A percentile compares a stretch with the other conserved stretches of the same genome.
These are phyloP conservation scores for Lasiosphaeria miniovina DNA, from an alignment of 495 filamentous ascomycete species.

Conservation along the genomic window DNA sequence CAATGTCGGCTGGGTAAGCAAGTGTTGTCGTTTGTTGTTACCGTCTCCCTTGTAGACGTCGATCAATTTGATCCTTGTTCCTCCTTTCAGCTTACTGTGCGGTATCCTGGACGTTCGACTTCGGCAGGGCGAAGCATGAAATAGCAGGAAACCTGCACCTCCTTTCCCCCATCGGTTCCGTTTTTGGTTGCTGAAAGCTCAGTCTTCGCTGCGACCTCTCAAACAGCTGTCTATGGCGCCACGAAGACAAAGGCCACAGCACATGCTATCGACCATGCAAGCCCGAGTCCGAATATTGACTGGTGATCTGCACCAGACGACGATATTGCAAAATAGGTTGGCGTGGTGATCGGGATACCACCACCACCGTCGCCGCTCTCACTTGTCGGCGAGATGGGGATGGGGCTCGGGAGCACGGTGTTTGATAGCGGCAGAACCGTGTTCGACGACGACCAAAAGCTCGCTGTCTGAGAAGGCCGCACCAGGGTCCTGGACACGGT, in stretches of 20 bases:
- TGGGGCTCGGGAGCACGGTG: background rate
- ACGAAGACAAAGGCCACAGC: background rate
- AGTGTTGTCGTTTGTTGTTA: no score
- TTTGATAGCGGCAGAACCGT: background rate
- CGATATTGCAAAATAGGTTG: slow-evolving; percentile 6
- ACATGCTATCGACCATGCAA: background rate
- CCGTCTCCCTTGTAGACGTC: no score
- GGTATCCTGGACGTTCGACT: no score
- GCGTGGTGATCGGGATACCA: background rate
- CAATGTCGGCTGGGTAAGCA: no score
- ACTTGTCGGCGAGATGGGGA: background rate
- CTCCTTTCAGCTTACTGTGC: no score
- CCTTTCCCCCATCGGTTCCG: background rate
- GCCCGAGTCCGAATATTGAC: background rate
- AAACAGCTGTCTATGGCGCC: background rate
- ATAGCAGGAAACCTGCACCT: background rate
- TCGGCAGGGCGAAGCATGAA: no score
- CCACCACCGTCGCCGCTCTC: background rate
- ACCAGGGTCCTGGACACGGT: slow-evolving; percentile 9
- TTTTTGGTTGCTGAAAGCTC: background rate
- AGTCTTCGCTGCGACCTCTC: background rate
- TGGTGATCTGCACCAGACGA: slow-evolving; percentile 1
- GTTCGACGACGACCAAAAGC: background rate
- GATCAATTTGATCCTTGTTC: no score
- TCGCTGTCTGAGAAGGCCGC: background rate